A percentile compares a stretch with the other conserved stretches of the same genome.
These are phyloP conservation scores for Nevesoporus exiguus DNA, from an alignment of 768 basidiomycete species.

Conservation along the genomic window DNA sequence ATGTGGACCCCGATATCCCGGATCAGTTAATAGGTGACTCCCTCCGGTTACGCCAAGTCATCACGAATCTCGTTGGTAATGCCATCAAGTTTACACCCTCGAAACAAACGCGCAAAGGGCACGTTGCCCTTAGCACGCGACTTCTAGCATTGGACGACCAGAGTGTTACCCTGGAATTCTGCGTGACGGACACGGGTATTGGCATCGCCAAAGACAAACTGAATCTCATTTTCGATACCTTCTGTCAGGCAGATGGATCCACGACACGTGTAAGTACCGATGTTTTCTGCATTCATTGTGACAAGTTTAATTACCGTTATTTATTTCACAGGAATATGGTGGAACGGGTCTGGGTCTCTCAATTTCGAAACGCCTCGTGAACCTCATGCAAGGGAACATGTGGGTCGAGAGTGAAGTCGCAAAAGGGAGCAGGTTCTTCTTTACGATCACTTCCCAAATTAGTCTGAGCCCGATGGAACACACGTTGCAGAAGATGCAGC, in stretches of 20 bases:
- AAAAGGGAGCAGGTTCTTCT: conserved; percentile 93
- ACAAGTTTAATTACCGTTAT: conserved; percentile 16
- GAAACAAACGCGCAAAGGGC: conserved; percentile 74
- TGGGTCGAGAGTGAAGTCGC: conserved; percentile 97
- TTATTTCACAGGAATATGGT: conserved; percentile 74
- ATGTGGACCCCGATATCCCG: conserved; percentile 92
- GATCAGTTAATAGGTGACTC: conserved; percentile 98
- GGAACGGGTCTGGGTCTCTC: conserved; percentile 95
- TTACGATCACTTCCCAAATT: conserved; percentile 88
- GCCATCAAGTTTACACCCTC: conserved; percentile 96
- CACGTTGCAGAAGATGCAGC: conserved; percentile 74
- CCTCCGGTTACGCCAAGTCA: conserved; percentile 88
- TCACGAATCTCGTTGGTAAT: conserved; percentile 93
- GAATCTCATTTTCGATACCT: conserved; percentile 98
- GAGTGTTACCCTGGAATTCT: conserved; percentile 91
- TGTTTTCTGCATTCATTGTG: conserved; percentile 4
- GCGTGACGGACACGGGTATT: conserved; percentile 96
- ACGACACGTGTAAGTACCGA: conserved; percentile 74
- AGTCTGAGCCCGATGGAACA: conserved; percentile 70
- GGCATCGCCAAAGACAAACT: conserved; percentile 98
- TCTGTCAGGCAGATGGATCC: conserved; percentile 97
- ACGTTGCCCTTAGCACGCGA: conserved; percentile 85
- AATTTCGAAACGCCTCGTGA: conserved; percentile 95
- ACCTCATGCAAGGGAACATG: conserved; percentile 97
- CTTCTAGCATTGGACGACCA: conserved; percentile 75